Base-by-base conservation (phyloP, 2,329 filamentous ascomycete genomes). In the Alternaria sp. region DNA sequence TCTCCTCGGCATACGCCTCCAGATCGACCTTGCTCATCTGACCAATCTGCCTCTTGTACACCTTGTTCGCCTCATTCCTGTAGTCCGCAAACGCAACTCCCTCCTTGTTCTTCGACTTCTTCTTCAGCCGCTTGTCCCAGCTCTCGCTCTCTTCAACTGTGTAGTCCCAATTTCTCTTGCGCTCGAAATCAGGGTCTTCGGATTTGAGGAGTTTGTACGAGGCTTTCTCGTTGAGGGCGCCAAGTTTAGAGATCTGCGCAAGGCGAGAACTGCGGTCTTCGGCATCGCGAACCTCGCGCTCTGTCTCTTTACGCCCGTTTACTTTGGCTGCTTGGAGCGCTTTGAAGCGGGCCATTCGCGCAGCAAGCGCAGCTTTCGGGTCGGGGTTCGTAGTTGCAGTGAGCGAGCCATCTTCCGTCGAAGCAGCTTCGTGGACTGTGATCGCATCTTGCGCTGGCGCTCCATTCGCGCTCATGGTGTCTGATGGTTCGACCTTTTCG, bases 101-200 rank as follows among this genome's bases (percentile, higher is more conserved):
- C 78, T 97, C 93, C 66, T 92, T 87, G 74, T 92, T 91, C 18
- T 88, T 87, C 62, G 89, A 88, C 83, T 94, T 96, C 86, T 97
- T 97, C 75, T 91, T 92, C 79, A 96, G 84, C 30, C 94, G 90
- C 82, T 90, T 91, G 80, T 99, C 96, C 96, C 96, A 99, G 70
- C 87, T 89, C 82, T 97, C 96, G 71, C 89, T 92, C 82, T 99
- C 96, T 68, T 99, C 96, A 7, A 95, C 85, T 1, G 96, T 99
- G 92, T 96, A 99, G 83, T 98, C 96, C 96, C 96, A 99, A 2
- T 96, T 96, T 44, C 96, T 90, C 82, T 98, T 97, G 70, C 96
- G 92, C 85, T 99, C 96, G 76, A 98, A 99, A 80, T 98, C 96
- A 59, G 92, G 93, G 2, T 94, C 90, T 74, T 97, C 94, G 5